Conservation (phyloP, 129 eudicot species). For the Tagetes patula region DNA sequence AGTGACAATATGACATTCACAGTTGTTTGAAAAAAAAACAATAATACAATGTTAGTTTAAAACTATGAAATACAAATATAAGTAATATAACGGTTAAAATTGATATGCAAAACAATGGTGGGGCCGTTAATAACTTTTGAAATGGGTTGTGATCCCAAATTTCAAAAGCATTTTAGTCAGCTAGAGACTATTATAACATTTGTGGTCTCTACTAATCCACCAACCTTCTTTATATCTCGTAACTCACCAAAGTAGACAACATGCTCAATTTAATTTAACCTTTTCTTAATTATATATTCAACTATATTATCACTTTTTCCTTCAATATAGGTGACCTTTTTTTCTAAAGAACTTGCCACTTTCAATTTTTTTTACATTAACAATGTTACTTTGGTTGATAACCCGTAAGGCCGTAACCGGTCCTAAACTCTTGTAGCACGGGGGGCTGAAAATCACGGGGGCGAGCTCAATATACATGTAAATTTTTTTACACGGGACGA, state of each 20-base stretch:
- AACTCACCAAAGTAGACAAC: conserved; percentile 6
- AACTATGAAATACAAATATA: background rate
- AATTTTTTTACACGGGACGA: no score
- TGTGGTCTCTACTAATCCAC: conserved; percentile 6
- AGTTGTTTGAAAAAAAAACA: no score
- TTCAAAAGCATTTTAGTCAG: conserved; percentile 5
- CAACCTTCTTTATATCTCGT: conserved; percentile 10
- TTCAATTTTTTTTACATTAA: no score
- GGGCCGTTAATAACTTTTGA: conserved; percentile 6
- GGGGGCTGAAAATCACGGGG: no score
- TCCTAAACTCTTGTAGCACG: no score
- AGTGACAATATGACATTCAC: no score
- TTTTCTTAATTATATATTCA: conserved; percentile 5
- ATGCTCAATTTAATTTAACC: background rate
- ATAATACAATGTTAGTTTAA: no score
- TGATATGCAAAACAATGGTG: conserved; percentile 1
- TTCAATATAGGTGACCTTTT: no score
- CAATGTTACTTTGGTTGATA: no score
- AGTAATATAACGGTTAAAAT: conserved; percentile 2
- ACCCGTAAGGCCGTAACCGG: no score
- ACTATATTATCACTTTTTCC: background rate
- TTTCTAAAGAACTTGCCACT: no score
- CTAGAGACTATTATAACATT: conserved; percentile 2
- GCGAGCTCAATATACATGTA: no score
- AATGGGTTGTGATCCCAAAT: background rate